phyloP scores from a whole-genome alignment of 352 stramenopile species.

The Globisporangium emineosum region DNA sequence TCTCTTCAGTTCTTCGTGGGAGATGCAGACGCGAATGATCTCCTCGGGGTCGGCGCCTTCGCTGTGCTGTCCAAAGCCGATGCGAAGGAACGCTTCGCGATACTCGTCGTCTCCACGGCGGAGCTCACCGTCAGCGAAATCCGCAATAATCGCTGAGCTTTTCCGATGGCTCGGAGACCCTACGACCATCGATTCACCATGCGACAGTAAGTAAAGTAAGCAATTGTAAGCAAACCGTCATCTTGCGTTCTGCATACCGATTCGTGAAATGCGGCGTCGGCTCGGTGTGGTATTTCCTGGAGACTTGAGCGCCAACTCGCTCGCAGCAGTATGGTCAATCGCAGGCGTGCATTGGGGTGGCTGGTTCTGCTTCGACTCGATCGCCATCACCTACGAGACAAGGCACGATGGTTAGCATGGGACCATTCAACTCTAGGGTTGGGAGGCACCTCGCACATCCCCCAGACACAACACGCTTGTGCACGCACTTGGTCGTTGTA shows the following conservation, averaged over 20 bases:
- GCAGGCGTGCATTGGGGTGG: neutral
- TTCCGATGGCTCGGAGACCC: slow-evolving; percentile 14
- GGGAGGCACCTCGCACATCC: neutral
- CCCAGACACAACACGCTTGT: neutral
- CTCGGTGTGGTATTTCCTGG: neutral
- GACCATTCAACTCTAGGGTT: neutral
- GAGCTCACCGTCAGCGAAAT: neutral
- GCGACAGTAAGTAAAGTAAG: neutral
- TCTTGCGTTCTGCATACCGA: neutral
- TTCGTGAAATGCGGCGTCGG: slow-evolving; percentile 1
- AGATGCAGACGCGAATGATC: slow-evolving; percentile 62
- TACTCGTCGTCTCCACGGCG: slow-evolving; percentile 35
- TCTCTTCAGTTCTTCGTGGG: slow-evolving; percentile 63
- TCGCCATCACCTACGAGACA: slow-evolving; percentile 10
- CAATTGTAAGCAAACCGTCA: neutral
- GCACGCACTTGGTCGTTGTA: slow-evolving; percentile 68
- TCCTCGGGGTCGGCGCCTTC: slow-evolving; percentile 63
- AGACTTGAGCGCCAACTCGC: neutral
- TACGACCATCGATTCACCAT: neutral
- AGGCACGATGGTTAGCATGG: neutral
- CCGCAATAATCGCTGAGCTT: neutral
- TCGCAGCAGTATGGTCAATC: too few relatives aligned
- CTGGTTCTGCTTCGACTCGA: slow-evolving; percentile 13
- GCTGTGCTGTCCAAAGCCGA: slow-evolving; percentile 55
- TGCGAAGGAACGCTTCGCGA: slow-evolving; percentile 61